Percentiles rank a stretch among this genome's conserved stretches.
Conservation (phyloP, 208 protist genomes). For the Crithidia fasciculata region DNA sequence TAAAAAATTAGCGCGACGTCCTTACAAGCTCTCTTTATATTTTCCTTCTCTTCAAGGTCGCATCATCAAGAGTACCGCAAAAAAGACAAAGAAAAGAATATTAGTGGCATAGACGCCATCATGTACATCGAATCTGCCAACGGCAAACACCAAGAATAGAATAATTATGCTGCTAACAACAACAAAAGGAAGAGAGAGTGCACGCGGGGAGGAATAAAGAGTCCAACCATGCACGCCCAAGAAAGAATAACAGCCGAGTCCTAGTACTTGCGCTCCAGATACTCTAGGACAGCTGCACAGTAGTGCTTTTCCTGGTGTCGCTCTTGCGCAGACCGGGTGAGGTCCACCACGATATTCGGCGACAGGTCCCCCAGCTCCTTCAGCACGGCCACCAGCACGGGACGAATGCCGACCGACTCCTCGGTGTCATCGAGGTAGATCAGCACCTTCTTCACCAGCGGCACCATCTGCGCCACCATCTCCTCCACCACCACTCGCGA, state of each 20-base stretch:
- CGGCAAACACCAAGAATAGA: too few species aligned
- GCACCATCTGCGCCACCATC: constrained; percentile 69
- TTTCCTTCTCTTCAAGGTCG: too few species aligned
- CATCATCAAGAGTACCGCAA: too few species aligned
- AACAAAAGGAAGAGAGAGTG: too few species aligned
- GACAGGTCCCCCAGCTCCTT: constrained; percentile 63
- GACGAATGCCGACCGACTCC: constrained; percentile 60
- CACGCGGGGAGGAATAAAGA: too few species aligned
- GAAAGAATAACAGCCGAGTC: background rate
- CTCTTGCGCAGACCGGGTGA: constrained; percentile 41
- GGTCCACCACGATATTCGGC: constrained; percentile 63
- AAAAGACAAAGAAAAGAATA: too few species aligned
- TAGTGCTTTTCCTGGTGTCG: constrained; percentile 60
- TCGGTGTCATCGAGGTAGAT: constrained; percentile 88
- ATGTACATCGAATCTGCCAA: too few species aligned
- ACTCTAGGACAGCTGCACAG: constrained; percentile 53
- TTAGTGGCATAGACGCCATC: too few species aligned
- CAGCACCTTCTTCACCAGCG: constrained; percentile 75
- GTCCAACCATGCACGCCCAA: too few species aligned
- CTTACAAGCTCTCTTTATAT: too few species aligned
- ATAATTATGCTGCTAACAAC: too few species aligned
- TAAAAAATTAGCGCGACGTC: background rate
- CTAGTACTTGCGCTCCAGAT: constrained; percentile 50
- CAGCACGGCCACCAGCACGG: constrained; percentile 46
- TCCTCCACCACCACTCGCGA: constrained; percentile 51